Conservation (phyloP, 2,329 filamentous ascomycete species). For the Zasmidium cellare region DNA sequence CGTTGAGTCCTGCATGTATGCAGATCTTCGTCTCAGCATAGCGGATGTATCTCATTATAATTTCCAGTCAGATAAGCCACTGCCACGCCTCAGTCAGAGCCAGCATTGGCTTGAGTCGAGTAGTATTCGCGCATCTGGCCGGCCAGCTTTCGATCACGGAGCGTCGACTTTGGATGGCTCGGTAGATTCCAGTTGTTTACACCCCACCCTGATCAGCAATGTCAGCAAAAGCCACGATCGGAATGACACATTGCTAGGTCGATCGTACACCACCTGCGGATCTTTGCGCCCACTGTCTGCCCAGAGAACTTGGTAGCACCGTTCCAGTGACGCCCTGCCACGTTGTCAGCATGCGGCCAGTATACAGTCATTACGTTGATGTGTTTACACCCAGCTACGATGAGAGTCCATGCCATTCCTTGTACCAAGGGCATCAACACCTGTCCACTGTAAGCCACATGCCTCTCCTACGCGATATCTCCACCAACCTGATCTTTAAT, state of each 20-base stretch:
- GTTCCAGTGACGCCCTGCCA: slow-evolving; percentile 77
- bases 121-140: slow-evolving; percentile 16
- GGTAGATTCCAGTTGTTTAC: slow-evolving; percentile 88
- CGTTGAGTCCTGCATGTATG: too few relatives aligned
- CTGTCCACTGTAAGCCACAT: slow-evolving; percentile 43
- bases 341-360: neutral
- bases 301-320: slow-evolving; percentile 74
- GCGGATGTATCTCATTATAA: too few relatives aligned
- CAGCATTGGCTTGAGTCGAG: slow-evolving; percentile 14
- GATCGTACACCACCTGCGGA: slow-evolving; percentile 75
- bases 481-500: slow-evolving; percentile 75
- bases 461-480: neutral
- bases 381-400: slow-evolving; percentile 58
- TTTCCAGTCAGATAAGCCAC: too few relatives aligned
- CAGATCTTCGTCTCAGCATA: too few relatives aligned
- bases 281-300: slow-evolving; percentile 69
- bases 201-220: slow-evolving; percentile 59
- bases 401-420: slow-evolving; percentile 84
- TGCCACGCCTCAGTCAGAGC: slow-evolving; percentile 25
- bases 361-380: neutral
- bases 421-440: slow-evolving; percentile 84
- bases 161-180: slow-evolving; percentile 9
- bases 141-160: neutral
- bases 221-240: neutral
- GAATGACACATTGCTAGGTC: neutral